Evolutionary conservation across 768 basidiomycete genomes (phyloP).

Genomic region (Lactarius indigo): DNA sequence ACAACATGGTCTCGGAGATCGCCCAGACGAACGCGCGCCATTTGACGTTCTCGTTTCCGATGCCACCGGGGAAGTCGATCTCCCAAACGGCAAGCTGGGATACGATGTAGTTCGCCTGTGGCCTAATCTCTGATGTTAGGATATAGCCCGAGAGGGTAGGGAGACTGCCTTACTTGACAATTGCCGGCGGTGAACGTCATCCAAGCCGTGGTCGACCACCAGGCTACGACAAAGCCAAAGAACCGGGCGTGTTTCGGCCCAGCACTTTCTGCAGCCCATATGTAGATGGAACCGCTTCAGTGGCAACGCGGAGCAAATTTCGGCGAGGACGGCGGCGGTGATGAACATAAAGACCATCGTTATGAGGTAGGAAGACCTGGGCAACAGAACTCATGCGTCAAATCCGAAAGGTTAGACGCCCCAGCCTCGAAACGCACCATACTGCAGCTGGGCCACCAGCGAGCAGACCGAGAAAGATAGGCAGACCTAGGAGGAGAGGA

Average conservation of each 20-base stretch:
- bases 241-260: slow-evolving; percentile 84
- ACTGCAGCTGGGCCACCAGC: slow-evolving; percentile 87
- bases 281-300: slow-evolving; percentile 90
- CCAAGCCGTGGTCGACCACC: slow-evolving; percentile 96
- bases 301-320: slow-evolving; percentile 86
- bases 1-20: slow-evolving; percentile 67
- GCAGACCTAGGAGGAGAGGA: slow-evolving; percentile 47
- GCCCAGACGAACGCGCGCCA: slow-evolving; percentile 87
- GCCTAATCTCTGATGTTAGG: slow-evolving; percentile 44
- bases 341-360: slow-evolving; percentile 87
- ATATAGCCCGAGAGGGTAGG: too few species aligned
- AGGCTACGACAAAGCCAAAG: slow-evolving; percentile 86
- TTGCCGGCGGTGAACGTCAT: slow-evolving; percentile 90
- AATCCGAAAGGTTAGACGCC: background rate
- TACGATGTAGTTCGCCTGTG: slow-evolving; percentile 86
- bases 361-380: slow-evolving; percentile 79
- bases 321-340: slow-evolving; percentile 81
- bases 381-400: slow-evolving; percentile 19
- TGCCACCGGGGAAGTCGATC: slow-evolving; percentile 78
- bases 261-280: slow-evolving; percentile 92
- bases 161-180: slow-evolving; percentile 58
- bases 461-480: slow-evolving; percentile 74
- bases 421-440: slow-evolving; percentile 46
- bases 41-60: slow-evolving; percentile 65
- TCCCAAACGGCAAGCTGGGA: slow-evolving; percentile 81